phyloP scores from a whole-genome alignment of 2,329 filamentous ascomycete species.

The Fusarium papillatum region DNA sequence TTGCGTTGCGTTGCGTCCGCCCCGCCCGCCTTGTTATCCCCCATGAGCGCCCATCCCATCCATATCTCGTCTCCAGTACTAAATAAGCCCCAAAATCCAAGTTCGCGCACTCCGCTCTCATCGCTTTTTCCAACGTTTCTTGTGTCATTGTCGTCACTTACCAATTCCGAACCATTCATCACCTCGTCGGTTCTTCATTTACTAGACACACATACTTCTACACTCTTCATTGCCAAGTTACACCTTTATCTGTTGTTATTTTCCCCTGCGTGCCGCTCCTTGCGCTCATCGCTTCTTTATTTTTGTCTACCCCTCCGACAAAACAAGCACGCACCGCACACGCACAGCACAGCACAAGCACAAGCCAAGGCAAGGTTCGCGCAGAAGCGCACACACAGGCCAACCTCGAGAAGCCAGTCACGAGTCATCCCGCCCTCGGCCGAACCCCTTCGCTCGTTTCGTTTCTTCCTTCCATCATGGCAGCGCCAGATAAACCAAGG shows the following conservation, averaged over 20 bases:
- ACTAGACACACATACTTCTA: background rate
- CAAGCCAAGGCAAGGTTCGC: conserved; percentile 17
- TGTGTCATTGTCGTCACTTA: conserved; percentile 29
- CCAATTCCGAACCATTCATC: conserved; percentile 18
- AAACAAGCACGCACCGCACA: conserved; percentile 1
- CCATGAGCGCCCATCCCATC: background rate
- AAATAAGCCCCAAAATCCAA: conserved; percentile 33
- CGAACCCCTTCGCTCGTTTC: conserved; percentile 45
- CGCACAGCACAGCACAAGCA: background rate
- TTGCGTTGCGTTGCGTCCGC: background rate
- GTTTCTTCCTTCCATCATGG: conserved; percentile 54
- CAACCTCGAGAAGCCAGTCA: conserved; percentile 35
- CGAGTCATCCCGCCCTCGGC: conserved; percentile 29
- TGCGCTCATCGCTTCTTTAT: conserved; percentile 24
- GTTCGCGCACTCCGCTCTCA: conserved; percentile 20
- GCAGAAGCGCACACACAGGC: conserved; percentile 31
- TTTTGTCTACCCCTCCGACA: conserved; percentile 42
- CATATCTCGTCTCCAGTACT: background rate
- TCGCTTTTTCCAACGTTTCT: conserved; percentile 24
- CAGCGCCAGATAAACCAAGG: conserved; percentile 57
- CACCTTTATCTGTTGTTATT: background rate
- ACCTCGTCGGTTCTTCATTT: conserved; percentile 10
- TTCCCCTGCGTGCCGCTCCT: background rate
- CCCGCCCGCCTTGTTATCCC: conserved; percentile 8
- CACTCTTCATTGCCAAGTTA: background rate